Evolutionary conservation across 306 rosid species (phyloP).

Genomic region (Vachellia collinsii): DNA sequence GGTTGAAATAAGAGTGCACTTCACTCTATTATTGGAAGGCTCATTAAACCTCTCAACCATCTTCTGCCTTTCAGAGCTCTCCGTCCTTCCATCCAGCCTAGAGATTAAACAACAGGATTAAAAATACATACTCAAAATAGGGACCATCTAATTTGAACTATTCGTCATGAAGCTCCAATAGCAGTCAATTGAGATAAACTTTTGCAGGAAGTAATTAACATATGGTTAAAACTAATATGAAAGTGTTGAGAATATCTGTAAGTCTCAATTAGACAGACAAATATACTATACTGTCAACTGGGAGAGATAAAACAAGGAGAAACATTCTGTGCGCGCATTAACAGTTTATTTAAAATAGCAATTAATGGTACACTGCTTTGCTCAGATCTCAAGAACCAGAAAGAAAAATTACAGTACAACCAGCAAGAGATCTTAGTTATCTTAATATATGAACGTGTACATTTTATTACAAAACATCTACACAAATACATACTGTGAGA

Average conservation of each 20-base stretch:
- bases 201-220: not conserved
- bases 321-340: not conserved
- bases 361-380: not conserved
- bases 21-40: slow-evolving; percentile 81
- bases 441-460: not conserved
- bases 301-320: slow-evolving; percentile 11
- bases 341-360: slow-evolving; percentile 20
- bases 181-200: not conserved
- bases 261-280: slow-evolving; percentile 19
- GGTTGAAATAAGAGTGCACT: slow-evolving; percentile 90
- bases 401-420: slow-evolving; percentile 1
- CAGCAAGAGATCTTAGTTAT: not conserved
- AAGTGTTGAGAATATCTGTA: slow-evolving; percentile 13
- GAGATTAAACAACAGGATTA: slow-evolving; percentile 32
- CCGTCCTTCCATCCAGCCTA: slow-evolving; percentile 99
- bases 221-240: slow-evolving; percentile 8
- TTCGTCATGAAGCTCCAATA: not conserved
- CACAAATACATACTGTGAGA: not conserved
- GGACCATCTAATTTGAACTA: slow-evolving; percentile 4
- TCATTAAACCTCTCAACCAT: slow-evolving; percentile 92
- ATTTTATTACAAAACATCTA: not conserved
- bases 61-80: slow-evolving; percentile 92
- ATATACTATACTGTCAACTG: not conserved
- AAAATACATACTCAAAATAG: slow-evolving; percentile 9
- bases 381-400: not conserved